Base-by-base conservation (phyloP, 2,329 filamentous ascomycete genomes). In the Fusarium siculi region DNA sequence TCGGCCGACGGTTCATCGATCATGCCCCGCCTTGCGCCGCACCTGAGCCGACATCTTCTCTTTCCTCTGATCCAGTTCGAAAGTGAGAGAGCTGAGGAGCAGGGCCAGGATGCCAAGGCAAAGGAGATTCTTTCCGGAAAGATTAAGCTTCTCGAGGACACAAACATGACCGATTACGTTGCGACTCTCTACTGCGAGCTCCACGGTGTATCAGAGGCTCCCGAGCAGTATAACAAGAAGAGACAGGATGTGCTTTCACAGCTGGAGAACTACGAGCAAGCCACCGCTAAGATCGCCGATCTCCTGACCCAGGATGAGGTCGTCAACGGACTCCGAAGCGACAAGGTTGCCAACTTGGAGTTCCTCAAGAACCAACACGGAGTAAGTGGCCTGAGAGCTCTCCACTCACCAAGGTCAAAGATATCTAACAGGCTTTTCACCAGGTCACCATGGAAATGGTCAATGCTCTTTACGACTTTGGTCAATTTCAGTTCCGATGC, bases 121-220 rank as follows among this genome's bases (percentile, higher is more conserved):
- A 87, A 87, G 79, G 92, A 95, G 82, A 92, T 97, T 78, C 92
- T 92, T 73, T 90, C 93, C 81, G 91, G 95, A 78, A 97, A 97
- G 85, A 97, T 96, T 83, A 92, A 96, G 85, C 91, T 99, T 66
- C 91, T 99, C 77, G 96, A 97, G 87, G 92, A 95, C 83, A 98
- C 96, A 80, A 98, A 98, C 88, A 99, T 99, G 96, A 96, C 93
- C 79, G 96, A 99, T 85, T 99, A 97, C 82, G 94, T 98, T 61
- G 95, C 95, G 80, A 93, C 92, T 80, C 87, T 99, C 76, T 94
- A 97, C 88, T 93, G 93, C 82, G 93, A 98, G 80, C 90, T 99
- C 76, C 91, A 98, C 86, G 89, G 92, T 78, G 90, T 94, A 74
- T 88, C 93, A 68, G 89, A 93, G 71, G 86, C 93, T 61, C 95